Percentiles rank a stretch among this genome's conserved stretches.
phyloP scores from a whole-genome alignment of 139 green algal genomes.

The Tetradesmus obliquus region DNA sequence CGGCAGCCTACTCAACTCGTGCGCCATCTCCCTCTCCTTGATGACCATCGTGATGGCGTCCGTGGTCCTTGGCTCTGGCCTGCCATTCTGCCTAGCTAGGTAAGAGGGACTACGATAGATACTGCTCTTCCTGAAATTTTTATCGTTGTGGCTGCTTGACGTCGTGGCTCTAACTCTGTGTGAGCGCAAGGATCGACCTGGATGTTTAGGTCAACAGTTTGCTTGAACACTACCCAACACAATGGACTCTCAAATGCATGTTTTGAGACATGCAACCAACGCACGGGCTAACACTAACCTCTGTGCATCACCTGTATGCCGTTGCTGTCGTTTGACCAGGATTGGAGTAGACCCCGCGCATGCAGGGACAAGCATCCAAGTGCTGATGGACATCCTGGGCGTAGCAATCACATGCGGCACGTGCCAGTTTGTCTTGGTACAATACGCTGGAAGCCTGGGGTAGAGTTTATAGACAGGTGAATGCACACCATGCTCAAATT shows the following conservation, averaged over 20 bases:
- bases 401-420: conserved; percentile 89
- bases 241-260: background rate
- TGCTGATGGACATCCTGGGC: conserved; percentile 90
- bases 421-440: conserved; percentile 82
- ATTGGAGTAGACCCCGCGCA: conserved; percentile 87
- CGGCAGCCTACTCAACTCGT: conserved; percentile 68
- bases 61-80: conserved; percentile 79
- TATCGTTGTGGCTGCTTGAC: too few species aligned
- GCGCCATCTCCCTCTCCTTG: conserved; percentile 84
- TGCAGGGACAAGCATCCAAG: conserved; percentile 89
- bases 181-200: too few species aligned
- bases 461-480: too few species aligned
- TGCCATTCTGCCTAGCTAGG: conserved; percentile 78
- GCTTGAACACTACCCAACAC: too few species aligned
- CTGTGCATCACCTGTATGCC: background rate
- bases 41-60: conserved; percentile 87
- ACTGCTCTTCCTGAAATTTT: too few species aligned
- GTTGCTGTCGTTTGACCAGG: conserved; percentile 55
- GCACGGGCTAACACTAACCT: too few species aligned
- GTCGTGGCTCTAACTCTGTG: too few species aligned
- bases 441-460: conserved; percentile 52
- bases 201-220: too few species aligned
- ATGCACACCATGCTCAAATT: too few species aligned
- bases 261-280: background rate
- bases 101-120: background rate